These are phyloP conservation scores for Silene uniflora DNA, from an alignment of 148 eudicot genomes.

Conservation along the genomic window DNA sequence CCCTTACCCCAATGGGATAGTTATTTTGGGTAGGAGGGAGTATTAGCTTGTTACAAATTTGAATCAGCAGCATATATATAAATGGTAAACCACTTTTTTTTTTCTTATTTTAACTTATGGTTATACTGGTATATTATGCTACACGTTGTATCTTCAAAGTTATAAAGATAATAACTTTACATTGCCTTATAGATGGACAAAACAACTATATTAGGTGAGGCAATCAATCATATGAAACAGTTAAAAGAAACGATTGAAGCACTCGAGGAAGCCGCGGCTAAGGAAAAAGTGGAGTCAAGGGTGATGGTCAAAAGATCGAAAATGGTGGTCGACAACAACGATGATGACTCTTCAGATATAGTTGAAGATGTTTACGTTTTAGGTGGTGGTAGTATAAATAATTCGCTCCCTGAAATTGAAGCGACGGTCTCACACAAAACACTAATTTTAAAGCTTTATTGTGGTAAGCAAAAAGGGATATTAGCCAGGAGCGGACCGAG, in stretches of 20 bases:
- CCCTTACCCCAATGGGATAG: no score
- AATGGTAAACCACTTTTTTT: background rate
- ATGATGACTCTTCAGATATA: background rate
- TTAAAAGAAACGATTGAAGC: slow-evolving; percentile 16
- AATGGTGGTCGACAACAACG: background rate
- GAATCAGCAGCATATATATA: no score
- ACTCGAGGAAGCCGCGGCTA: slow-evolving; percentile 4
- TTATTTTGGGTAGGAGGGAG: no score
- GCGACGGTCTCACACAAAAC: slow-evolving; percentile 29
- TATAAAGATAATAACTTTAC: background rate
- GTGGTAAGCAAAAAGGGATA: slow-evolving; percentile 33
- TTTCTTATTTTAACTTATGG: background rate
- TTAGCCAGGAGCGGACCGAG: no score
- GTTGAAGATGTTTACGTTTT: background rate
- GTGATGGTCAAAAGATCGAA: slow-evolving; percentile 6
- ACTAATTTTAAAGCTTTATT: slow-evolving; percentile 35
- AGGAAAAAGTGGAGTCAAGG: slow-evolving; percentile 4
- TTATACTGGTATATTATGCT: no score
- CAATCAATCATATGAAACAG: slow-evolving; percentile 17
- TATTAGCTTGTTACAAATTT: no score
- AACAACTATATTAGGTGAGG: slow-evolving; percentile 11
- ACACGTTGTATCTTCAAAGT: background rate
- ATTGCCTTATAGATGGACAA: slow-evolving; percentile 3
- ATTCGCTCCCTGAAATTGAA: slow-evolving; percentile 18
- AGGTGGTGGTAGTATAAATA: background rate